Percentiles rank a stretch among this genome's conserved stretches.
Evolutionary conservation across 108 stramenopile species (phyloP).

Genomic region (Stephanodiscus minutulus): DNA sequence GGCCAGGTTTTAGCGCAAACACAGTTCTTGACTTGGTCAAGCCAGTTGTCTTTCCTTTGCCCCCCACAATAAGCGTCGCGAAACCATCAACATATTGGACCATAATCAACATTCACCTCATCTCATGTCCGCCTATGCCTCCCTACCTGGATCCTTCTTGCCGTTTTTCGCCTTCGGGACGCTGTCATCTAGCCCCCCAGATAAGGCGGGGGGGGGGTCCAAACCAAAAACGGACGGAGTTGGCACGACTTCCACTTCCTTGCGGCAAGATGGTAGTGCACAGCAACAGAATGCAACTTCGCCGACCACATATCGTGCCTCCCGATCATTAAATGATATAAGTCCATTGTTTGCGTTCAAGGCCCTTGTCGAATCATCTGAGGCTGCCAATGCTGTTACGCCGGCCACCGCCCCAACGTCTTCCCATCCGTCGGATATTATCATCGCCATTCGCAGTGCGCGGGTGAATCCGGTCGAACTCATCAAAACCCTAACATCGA

Average conservation of each 20-base stretch:
- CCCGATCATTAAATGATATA: background rate
- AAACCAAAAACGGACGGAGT: conserved; percentile 4
- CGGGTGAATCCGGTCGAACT: conserved; percentile 65
- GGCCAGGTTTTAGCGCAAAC: no score
- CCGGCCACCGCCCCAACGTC: background rate
- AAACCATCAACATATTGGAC: no score
- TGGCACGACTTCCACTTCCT: background rate
- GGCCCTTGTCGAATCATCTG: background rate
- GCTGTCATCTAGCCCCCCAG: conserved; percentile 14
- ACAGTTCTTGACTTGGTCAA: no score
- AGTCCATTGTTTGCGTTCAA: background rate
- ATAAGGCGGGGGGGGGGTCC: background rate
- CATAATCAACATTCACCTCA: background rate
- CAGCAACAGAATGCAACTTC: background rate
- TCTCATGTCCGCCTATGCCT: conserved; percentile 51
- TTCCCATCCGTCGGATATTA: conserved; percentile 32
- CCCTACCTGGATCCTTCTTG: conserved; percentile 46
- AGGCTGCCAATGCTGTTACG: background rate
- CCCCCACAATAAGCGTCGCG: no score
- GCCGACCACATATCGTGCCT: background rate
- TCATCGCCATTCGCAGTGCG: conserved; percentile 63
- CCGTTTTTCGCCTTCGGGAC: conserved; percentile 48
- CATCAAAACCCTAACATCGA: conserved; percentile 59
- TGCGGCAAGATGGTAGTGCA: background rate
- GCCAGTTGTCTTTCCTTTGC: no score